Evolutionary conservation across 2,329 filamentous ascomycete species (phyloP).

Genomic region (Nigrograna mackinnonii): DNA sequence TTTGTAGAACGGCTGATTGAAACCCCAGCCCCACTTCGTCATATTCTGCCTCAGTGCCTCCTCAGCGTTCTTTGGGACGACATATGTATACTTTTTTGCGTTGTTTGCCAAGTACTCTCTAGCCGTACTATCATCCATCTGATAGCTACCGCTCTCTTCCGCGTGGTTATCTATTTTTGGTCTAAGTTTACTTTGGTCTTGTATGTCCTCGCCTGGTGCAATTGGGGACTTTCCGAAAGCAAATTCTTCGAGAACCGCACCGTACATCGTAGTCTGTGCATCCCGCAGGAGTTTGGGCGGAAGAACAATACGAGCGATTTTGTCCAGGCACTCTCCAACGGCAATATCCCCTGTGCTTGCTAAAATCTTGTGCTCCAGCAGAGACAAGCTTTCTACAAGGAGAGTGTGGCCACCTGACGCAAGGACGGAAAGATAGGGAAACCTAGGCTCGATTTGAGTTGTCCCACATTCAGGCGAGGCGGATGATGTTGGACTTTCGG

Average conservation of each 20-base stretch:
- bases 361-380: conserved; percentile 73
- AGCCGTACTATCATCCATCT: conserved; percentile 20
- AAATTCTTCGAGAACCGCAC: conserved; percentile 75
- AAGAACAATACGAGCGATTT: conserved; percentile 76
- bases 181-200: too few species aligned
- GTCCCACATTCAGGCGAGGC: too few species aligned
- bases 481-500: too few species aligned
- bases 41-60: conserved; percentile 57
- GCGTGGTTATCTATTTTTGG: background rate
- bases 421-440: conserved; percentile 86
- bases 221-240: conserved; percentile 60
- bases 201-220: background rate
- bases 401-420: conserved; percentile 93
- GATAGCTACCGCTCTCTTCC: background rate
- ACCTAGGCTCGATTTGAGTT: conserved; percentile 53
- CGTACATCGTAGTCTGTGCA: conserved; percentile 74
- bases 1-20: conserved; percentile 70
- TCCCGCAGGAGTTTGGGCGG: conserved; percentile 61
- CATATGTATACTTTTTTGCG: conserved; percentile 53
- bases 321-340: conserved; percentile 89
- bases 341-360: conserved; percentile 78
- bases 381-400: conserved; percentile 72
- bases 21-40: conserved; percentile 65
- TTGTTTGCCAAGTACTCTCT: conserved; percentile 18
- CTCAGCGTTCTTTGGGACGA: conserved; percentile 60